Evolutionary conservation across 73 alveolate species (phyloP).

Genomic region (Breviolum minutum): DNA sequence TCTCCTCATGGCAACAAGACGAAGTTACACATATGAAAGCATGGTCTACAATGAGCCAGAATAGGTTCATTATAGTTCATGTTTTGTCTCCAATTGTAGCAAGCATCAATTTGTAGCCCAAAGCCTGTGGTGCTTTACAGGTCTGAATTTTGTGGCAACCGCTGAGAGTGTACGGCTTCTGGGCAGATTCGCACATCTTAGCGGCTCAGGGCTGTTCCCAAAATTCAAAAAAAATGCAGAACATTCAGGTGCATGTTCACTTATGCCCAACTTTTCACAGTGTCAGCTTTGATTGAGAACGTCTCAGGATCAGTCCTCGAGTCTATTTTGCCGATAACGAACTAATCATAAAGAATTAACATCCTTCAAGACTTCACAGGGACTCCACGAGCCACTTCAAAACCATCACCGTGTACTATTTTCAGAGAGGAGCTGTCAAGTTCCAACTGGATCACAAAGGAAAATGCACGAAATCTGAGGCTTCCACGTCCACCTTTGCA

Average conservation of each 20-base stretch:
- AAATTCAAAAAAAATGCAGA: no score
- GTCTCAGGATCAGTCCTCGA: no score
- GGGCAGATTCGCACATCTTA: constrained; percentile 34
- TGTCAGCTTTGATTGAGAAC: no score
- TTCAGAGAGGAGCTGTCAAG: no score
- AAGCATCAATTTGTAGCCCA: constrained; percentile 9
- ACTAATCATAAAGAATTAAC: no score
- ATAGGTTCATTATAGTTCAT: no score
- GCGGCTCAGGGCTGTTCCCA: not conserved
- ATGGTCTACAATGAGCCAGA: no score
- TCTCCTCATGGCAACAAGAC: not conserved
- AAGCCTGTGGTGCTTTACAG: constrained; percentile 22
- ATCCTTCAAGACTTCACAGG: not conserved
- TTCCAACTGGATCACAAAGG: no score
- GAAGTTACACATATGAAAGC: not conserved
- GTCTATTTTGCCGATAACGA: no score
- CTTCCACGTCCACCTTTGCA: constrained; percentile 5
- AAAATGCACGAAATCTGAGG: not conserved
- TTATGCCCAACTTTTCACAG: no score
- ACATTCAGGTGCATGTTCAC: no score
- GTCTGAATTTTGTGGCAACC: constrained; percentile 48
- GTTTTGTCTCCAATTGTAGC: not conserved
- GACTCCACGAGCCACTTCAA: not conserved
- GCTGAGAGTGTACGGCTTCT: constrained; percentile 12
- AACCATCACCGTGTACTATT: no score